phyloP scores from a whole-genome alignment of 2,329 filamentous ascomycete species.

The Onygenales sp. region DNA sequence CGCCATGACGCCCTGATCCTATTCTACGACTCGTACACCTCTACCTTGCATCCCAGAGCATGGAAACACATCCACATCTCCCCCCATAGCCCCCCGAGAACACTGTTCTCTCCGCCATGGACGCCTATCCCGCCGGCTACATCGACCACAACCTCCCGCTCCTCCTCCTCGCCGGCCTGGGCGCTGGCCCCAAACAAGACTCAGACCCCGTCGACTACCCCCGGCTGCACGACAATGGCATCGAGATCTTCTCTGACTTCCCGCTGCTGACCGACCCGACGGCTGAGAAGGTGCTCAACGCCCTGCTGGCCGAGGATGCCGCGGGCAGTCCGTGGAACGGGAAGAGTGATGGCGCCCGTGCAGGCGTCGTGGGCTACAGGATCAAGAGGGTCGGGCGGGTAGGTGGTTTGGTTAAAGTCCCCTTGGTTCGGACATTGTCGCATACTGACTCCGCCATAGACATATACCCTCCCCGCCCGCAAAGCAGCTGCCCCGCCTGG shows the following conservation, averaged over 20 bases:
- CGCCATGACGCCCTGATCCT: too few relatives aligned
- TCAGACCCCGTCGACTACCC: conserved; percentile 27
- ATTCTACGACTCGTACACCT: too few relatives aligned
- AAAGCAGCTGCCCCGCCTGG: conserved; percentile 44
- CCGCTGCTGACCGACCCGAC: conserved; percentile 56
- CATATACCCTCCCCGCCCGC: conserved; percentile 50
- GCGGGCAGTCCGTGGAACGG: conserved; percentile 58
- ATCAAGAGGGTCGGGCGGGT: conserved; percentile 73
- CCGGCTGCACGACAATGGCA: conserved; percentile 47
- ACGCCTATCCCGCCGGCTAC: conserved; percentile 52
- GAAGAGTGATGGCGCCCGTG: conserved; percentile 40
- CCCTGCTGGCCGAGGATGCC: conserved; percentile 58
- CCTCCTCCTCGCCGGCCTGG: conserved; percentile 70
- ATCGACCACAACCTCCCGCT: conserved; percentile 80
- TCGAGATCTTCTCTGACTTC: conserved; percentile 60
- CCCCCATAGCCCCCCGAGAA: background rate
- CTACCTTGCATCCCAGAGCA: too few relatives aligned
- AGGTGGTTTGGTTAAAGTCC: conserved; percentile 33
- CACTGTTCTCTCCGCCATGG: conserved; percentile 27
- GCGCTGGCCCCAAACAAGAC: conserved; percentile 23
- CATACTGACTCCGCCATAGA: conserved; percentile 21
- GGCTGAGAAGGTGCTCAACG: conserved; percentile 54
- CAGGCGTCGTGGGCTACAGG: conserved; percentile 50
- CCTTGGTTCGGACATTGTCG: conserved; percentile 4
- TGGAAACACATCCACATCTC: background rate